These are phyloP conservation scores for Prinsepia uniflora DNA, from an alignment of 306 rosid genomes.

Conservation along the genomic window DNA sequence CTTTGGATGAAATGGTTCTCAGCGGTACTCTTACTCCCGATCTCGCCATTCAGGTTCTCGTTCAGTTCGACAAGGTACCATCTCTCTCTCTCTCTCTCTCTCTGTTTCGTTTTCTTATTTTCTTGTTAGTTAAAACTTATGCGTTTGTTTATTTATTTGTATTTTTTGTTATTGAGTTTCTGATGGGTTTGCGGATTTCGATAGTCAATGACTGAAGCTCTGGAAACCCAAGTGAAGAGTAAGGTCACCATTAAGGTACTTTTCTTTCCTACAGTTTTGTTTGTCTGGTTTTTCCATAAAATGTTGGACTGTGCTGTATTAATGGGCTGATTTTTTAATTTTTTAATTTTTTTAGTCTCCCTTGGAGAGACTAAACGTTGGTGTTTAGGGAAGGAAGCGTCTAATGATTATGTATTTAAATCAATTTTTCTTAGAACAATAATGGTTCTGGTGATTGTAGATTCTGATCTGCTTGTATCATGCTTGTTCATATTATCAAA, in stretches of 20 bases:
- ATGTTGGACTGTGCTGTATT: background rate
- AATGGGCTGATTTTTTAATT: background rate
- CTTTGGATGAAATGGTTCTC: conserved; percentile 92
- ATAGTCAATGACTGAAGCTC: conserved; percentile 92
- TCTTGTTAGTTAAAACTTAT: background rate
- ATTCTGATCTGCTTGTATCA: background rate
- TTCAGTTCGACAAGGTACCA: conserved; percentile 87
- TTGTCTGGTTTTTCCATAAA: background rate
- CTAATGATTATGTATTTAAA: background rate
- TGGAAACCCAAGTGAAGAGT: conserved; percentile 81
- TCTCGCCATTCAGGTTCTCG: conserved; percentile 91
- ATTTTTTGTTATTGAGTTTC: background rate
- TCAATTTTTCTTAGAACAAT: background rate
- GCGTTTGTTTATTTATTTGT: background rate
- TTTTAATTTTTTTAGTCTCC: no score
- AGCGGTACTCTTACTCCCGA: conserved; percentile 83
- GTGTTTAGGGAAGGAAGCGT: background rate
- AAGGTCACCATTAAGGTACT: conserved; percentile 78
- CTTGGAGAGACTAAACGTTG: background rate
- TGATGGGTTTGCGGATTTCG: conserved; percentile 4
- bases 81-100: background rate
- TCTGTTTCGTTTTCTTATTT: background rate
- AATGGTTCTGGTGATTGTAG: background rate
- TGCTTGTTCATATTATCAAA: background rate
- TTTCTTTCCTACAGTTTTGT: background rate